Evolutionary conservation across 371 early-diverging fungal species (phyloP), one percentile per base, ranked within the genome.

Genomic region (Rhizopus arrhizus): DNA sequence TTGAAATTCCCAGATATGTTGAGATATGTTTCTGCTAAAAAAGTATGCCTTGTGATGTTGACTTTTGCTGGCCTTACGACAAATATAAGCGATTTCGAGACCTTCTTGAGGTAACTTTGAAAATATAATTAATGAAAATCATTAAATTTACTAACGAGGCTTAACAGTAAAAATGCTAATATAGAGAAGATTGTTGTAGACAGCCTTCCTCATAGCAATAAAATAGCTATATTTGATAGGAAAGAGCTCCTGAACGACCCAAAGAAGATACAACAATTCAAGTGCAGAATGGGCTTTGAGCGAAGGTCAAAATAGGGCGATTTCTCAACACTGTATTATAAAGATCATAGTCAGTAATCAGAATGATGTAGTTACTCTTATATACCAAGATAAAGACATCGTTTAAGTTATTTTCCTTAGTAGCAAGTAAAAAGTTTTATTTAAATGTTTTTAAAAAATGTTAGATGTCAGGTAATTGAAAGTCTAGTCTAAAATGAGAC

Each of bases 11-110:
- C 53, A 64, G 58, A 42, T 32, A 64, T 64, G 58, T 33, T 64
- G 52, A 42, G 42, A 56, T 53, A 58, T 33, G 31, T 58, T 5
- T 52, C 52, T 56, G n/a, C 12, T 41, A 58, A 53, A 34, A 63
- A 53, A 56, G 41, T 54, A 32, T 63, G 53, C 48, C 58, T 57
- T 50, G 64, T 63, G 55, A 29, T 54, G 45, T 49, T 63, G 10
- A 45, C 58, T 64, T 57, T 58, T 56, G 60, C 60, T 47, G 65
- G 60, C 33, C 52, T 65, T 45, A 55, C 60, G 16, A 60, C 56
- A 31, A 65, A 59, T 59, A 28, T 41, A 54, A 49, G 36, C 3
- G 56, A 60, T 36, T 45, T 60, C 48, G 57, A 32, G 51, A 42
- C 55, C 16, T 56, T 65, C 47, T 45, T 60, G 22, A 60, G 53